Conservation (phyloP, 208 protist species). For the Tetramitus jugosus region DNA sequence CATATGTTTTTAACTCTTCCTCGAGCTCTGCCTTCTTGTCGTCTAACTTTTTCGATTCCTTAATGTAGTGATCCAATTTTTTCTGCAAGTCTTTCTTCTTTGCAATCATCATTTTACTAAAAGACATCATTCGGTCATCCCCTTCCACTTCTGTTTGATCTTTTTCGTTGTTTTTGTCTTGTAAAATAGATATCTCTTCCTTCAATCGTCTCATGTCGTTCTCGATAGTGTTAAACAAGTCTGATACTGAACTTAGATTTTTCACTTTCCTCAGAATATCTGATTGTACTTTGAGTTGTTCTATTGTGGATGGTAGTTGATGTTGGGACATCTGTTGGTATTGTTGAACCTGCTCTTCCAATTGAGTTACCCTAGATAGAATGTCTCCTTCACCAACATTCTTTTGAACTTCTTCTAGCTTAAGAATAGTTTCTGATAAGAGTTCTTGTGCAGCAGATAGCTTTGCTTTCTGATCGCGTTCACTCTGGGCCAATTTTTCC, state of each 20-base stretch:
- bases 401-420: background rate
- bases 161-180: background rate
- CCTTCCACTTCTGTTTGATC: background rate
- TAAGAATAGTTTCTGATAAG: background rate
- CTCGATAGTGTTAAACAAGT: background rate
- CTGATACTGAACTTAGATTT: background rate
- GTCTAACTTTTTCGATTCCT: background rate
- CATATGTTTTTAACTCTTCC: constrained; percentile 17
- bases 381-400: background rate
- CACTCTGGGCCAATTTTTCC: background rate
- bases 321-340: background rate
- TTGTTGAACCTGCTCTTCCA: background rate
- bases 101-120: background rate
- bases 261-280: too few species aligned
- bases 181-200: constrained; percentile 2
- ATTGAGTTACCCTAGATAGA: background rate
- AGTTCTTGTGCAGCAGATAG: background rate
- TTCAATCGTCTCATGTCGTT: constrained; percentile 22
- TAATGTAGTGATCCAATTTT: background rate
- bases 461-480: background rate
- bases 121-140: background rate
- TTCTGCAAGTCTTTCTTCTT: constrained; percentile 10
- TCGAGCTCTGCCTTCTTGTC: background rate
- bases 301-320: background rate
- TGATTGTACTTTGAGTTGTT: constrained; percentile 8